Evolutionary conservation across 148 eudicot species (phyloP).

Genomic region (Fagopyrum homotropicum): DNA sequence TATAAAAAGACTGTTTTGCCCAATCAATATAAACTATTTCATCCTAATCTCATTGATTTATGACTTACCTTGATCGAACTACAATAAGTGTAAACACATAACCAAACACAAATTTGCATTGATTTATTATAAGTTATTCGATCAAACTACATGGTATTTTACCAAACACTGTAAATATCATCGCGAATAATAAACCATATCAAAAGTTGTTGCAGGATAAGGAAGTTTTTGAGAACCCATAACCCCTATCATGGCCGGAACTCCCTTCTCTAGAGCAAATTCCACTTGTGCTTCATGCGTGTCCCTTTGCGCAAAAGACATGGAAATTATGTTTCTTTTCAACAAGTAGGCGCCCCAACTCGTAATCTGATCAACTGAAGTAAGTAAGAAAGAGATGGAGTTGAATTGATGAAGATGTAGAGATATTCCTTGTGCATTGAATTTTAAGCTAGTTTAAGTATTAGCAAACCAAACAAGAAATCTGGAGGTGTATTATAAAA

Average conservation of each 20-base stretch:
- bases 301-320: constrained; percentile 96
- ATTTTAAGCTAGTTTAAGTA: no score
- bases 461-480: no score
- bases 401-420: background rate
- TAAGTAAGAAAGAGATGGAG: background rate
- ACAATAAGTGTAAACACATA: no score
- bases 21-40: no score
- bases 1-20: no score
- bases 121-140: no score
- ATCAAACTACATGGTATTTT: no score
- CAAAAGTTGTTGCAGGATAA: constrained; percentile 89
- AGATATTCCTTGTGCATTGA: no score
- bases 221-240: constrained; percentile 82
- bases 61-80: no score
- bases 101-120: no score
- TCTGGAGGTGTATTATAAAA: no score
- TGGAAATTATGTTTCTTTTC: constrained; percentile 68
- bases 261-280: constrained; percentile 91
- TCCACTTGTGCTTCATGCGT: constrained; percentile 97
- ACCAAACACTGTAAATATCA: constrained; percentile 4
- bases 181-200: constrained; percentile 97
- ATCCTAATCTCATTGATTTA: no score
- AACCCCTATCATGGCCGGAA: constrained; percentile 91
- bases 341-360: constrained; percentile 93
- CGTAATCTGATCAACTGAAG: constrained; percentile 47